Evolutionary conservation across 208 protist genomes (phyloP).

Genomic region (Acanthamoeba sp.): DNA sequence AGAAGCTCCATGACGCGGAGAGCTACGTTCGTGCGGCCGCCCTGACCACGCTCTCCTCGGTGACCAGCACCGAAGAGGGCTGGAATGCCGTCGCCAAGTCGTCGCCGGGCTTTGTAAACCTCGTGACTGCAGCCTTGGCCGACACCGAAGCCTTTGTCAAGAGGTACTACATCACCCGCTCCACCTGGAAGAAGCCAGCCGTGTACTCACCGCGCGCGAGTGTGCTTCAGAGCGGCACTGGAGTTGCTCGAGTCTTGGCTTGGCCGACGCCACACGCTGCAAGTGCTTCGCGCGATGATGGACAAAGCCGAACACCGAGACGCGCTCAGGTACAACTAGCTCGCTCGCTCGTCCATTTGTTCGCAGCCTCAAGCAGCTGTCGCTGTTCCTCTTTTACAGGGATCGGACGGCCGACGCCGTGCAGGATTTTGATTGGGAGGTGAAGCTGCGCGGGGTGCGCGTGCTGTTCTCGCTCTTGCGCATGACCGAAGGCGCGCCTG

Average conservation of each 20-base stretch:
- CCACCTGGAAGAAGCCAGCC: too few relatives aligned
- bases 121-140: background rate
- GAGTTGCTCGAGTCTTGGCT: background rate
- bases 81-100: background rate
- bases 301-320: background rate
- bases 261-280: background rate
- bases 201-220: background rate
- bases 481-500: background rate
- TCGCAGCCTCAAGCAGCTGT: too few relatives aligned
- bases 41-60: background rate
- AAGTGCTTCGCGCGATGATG: background rate
- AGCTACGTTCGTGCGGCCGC: background rate
- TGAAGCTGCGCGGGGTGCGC: constrained; percentile 9
- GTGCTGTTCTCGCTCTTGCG: background rate
- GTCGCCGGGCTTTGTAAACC: background rate
- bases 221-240: background rate
- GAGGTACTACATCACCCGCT: constrained; percentile 3
- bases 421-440: constrained; percentile 50
- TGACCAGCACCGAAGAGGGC: background rate
- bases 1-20: background rate
- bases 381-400: background rate
- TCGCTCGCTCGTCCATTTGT: too few relatives aligned
- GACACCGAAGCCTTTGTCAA: constrained; percentile 46
- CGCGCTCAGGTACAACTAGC: background rate
- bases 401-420: background rate